phyloP scores from a whole-genome alignment of 208 protist genomes.

The Crithidia acanthocephali region DNA sequence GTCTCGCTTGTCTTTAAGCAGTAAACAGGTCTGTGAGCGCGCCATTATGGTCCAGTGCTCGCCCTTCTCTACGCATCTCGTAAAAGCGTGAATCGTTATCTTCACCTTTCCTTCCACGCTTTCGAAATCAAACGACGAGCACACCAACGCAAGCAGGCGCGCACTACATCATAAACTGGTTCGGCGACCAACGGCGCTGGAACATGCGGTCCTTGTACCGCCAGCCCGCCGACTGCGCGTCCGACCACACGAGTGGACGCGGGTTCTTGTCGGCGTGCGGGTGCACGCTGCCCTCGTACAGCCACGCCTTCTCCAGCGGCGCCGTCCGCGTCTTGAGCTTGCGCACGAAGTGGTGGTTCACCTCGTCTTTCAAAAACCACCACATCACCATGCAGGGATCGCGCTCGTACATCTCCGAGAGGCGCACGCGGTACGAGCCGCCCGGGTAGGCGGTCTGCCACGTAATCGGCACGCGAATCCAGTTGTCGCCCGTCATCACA shows the following conservation, averaged over 20 bases:
- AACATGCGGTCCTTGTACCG: constrained; percentile 85
- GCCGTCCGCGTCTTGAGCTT: constrained; percentile 91
- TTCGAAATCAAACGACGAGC: no score
- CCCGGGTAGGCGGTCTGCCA: constrained; percentile 93
- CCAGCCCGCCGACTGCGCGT: constrained; percentile 58
- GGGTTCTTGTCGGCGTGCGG: constrained; percentile 88
- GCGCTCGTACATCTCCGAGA: constrained; percentile 93
- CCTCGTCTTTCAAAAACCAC: constrained; percentile 92
- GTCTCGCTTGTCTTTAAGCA: no score
- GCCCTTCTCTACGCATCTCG: no score
- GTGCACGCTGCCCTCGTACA: constrained; percentile 90
- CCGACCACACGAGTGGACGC: constrained; percentile 82
- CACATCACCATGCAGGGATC: constrained; percentile 95
- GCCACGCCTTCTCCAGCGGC: constrained; percentile 92
- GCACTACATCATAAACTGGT: constrained; percentile 73
- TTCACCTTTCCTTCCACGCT: no score
- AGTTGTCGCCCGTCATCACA: constrained; percentile 91
- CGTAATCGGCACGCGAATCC: constrained; percentile 91
- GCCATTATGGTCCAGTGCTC: no score
- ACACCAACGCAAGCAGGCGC: no score
- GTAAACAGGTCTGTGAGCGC: no score
- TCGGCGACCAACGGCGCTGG: constrained; percentile 83
- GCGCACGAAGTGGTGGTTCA: constrained; percentile 90
- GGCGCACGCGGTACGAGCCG: constrained; percentile 90
- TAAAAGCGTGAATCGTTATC: no score